A percentile compares a stretch with the other conserved stretches of the same genome.
Evolutionary conservation across 2,329 filamentous ascomycete species (phyloP).

Genomic region (Colletotrichum sp.): DNA sequence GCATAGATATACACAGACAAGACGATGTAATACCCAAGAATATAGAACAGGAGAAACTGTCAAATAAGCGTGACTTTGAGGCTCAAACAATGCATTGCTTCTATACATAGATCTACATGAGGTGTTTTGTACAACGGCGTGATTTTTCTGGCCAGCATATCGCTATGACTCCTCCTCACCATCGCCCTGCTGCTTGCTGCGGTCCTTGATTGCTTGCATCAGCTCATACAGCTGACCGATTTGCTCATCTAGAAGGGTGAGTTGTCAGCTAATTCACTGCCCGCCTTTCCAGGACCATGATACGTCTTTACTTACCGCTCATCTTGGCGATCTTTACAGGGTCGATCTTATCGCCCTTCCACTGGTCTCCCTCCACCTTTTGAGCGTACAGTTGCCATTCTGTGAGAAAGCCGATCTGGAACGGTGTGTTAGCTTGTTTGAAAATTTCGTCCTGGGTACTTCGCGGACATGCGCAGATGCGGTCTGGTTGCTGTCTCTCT

Average conservation of each 20-base stretch:
- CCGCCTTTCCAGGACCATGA: too few species aligned
- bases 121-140: neutral
- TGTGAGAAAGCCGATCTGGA: constrained; percentile 88
- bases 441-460: too few species aligned
- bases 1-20: too few species aligned
- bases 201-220: constrained; percentile 77
- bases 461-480: too few species aligned
- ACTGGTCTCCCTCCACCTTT: constrained; percentile 84
- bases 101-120: neutral
- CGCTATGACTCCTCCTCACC: constrained; percentile 29
- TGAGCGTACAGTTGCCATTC: constrained; percentile 98
- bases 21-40: too few species aligned
- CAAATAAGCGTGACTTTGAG: too few species aligned
- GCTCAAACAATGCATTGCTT: neutral
- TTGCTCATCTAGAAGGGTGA: too few species aligned
- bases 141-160: neutral
- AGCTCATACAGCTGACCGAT: constrained; percentile 73
- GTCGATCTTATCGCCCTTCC: constrained; percentile 86
- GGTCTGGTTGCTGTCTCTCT: too few species aligned
- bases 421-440: too few species aligned
- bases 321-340: constrained; percentile 86
- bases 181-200: constrained; percentile 23
- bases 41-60: too few species aligned
- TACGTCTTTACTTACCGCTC: constrained; percentile 70
- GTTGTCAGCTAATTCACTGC: too few species aligned